Base-by-base conservation (phyloP, 2,329 filamentous ascomycete genomes). In the Colletotrichum sp. region DNA sequence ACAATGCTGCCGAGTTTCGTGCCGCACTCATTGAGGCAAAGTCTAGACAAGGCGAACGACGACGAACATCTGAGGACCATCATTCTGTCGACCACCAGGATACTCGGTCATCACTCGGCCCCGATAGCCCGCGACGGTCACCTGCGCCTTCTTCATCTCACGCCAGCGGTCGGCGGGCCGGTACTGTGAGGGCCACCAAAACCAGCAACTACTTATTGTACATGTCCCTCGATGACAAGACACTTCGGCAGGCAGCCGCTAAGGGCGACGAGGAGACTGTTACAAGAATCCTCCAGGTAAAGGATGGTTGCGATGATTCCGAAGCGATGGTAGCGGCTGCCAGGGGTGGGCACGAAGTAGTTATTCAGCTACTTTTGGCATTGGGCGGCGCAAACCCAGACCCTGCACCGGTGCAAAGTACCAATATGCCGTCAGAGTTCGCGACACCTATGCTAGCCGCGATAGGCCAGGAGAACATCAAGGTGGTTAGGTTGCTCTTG, bases 371-470 rank as follows among this genome's bases (percentile, higher is more conserved):
- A 32, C 85, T 96, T 66, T 84, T 95, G 56, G 93, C 93, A 10
- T 87, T 95, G 78, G 94, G 93, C 4, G 88, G 89, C 65, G 90
- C 90, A 15, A 91, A 91, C 69, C 88, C 91, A 0, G 95, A 97
- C 79, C 95, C 95, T 36, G 88, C 90, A 8, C 91, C 94, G 15
- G 84, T 96, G 43, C 43, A 22, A 52, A 52, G 43, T 62, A 80
- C 87, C 10, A 89, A 89, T 34, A 87, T 91, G 74, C 88, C 89
- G 32, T 85, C 89, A 56, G 96, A 97, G 73, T 93, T 94, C 80
- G 94, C 96, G 67, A 98, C 96, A 1, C 97, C 97, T 2, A 97
- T 99, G 88, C 90, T 98, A 48, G 96, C 96, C 74, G 96, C 97
- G 2, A 98, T 99, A 78, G 96, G 97, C 18, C 94, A 96, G 79